Conservation (phyloP, 2,329 filamentous ascomycete species). For the Dactylellina parvicollis region DNA sequence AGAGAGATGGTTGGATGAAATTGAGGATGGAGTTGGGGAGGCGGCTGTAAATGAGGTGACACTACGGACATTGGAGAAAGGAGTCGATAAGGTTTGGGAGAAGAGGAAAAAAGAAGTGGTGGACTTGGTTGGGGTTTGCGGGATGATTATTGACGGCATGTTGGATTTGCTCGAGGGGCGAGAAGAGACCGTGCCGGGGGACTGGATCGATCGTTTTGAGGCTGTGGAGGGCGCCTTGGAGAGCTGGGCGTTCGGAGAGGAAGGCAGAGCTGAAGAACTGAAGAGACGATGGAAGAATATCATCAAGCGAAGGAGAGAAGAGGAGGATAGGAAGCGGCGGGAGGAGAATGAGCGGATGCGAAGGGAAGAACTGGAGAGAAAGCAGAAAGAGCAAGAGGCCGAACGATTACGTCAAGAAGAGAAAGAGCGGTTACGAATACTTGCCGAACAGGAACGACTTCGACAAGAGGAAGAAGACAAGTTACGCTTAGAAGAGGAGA, state of each 20-base stretch:
- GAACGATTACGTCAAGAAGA: conserved; percentile 37
- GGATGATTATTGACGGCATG: conserved; percentile 80
- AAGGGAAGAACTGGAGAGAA: conserved; percentile 32
- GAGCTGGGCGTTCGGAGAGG: conserved; percentile 81
- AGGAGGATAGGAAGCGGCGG: conserved; percentile 22
- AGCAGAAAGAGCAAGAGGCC: conserved; percentile 44
- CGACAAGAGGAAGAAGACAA: conserved; percentile 46
- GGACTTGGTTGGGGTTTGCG: conserved; percentile 75
- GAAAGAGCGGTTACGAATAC: conserved; percentile 13
- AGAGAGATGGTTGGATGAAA: conserved; percentile 55
- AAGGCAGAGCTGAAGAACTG: conserved; percentile 67
- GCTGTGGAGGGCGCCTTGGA: conserved; percentile 78
- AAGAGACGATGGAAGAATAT: conserved; percentile 50
- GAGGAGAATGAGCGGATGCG: conserved; percentile 19
- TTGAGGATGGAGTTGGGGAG: conserved; percentile 61
- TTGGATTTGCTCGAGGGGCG: conserved; percentile 85
- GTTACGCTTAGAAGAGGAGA: conserved; percentile 27
- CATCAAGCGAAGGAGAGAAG: conserved; percentile 22
- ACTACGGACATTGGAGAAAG: conserved; percentile 38
- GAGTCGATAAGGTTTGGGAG: conserved; percentile 58
- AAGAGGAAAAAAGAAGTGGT: conserved; percentile 61
- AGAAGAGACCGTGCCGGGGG: conserved; percentile 82
- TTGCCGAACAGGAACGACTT: conserved; percentile 48
- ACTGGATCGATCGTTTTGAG: conserved; percentile 90
- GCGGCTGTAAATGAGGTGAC: conserved; percentile 17